phyloP scores from a whole-genome alignment of 73 alveolate species.

The Paramecium octaurelia region DNA sequence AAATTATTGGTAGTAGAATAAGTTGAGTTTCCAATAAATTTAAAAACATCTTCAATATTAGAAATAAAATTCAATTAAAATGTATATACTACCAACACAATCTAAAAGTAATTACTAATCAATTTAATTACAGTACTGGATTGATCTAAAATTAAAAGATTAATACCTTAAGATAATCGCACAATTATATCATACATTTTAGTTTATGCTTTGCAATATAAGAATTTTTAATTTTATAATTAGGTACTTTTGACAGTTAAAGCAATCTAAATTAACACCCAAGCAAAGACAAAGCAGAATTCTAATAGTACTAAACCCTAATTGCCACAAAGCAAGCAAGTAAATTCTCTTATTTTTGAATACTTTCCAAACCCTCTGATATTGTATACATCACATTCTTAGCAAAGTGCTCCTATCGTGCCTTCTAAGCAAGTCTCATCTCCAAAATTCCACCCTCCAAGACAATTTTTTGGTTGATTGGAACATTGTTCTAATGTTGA shows the following conservation, averaged over 20 bases:
- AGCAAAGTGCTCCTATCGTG: background rate
- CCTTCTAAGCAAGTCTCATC: background rate
- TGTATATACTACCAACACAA: background rate
- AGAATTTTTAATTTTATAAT: background rate
- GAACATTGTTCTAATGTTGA: background rate
- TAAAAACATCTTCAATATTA: background rate
- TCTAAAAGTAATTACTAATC: background rate
- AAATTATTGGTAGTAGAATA: background rate
- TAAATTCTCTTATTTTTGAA: background rate
- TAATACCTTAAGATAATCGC: background rate
- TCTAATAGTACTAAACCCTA: background rate
- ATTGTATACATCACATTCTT: slow-evolving; percentile 18
- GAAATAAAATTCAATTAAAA: background rate
- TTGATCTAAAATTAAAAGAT: background rate
- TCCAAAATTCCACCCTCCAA: slow-evolving; percentile 37
- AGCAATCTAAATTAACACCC: background rate
- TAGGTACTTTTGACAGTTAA: background rate
- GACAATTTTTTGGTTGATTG: slow-evolving; percentile 4
- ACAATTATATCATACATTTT: background rate
- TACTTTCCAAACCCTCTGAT: background rate
- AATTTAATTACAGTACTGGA: background rate
- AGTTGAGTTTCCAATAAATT: background rate
- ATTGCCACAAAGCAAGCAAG: slow-evolving; percentile 26
- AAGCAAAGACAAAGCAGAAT: background rate
- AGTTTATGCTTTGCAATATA: background rate